Conservation (phyloP, 495 filamentous ascomycete species). For the Aspergillus incahuasiensis region DNA sequence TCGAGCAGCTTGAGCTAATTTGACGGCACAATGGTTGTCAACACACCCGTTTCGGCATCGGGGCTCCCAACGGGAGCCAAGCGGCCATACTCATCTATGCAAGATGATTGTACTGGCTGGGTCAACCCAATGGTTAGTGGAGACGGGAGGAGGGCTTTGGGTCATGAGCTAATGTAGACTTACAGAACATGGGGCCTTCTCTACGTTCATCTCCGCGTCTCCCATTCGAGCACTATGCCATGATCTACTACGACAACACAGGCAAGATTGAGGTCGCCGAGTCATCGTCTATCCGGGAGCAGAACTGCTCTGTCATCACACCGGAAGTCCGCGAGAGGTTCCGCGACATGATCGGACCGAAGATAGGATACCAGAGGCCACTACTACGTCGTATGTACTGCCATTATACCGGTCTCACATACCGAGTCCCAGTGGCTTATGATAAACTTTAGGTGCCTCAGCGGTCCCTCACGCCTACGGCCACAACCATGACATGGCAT, state of each 20-base stretch:
- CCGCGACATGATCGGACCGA: constrained; percentile 32
- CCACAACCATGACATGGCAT: constrained; percentile 14
- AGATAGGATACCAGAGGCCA: constrained; percentile 29
- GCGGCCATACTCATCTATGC: constrained; percentile 30
- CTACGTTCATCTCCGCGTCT: constrained; percentile 27
- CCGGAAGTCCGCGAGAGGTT: constrained; percentile 37
- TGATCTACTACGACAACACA: constrained; percentile 41
- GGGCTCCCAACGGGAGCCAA: constrained; percentile 28
- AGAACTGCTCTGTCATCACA: constrained; percentile 33
- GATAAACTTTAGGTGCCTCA: constrained; percentile 11
- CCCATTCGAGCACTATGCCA: constrained; percentile 36
- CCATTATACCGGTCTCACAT: neutral
- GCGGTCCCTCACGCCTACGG: constrained; percentile 11
- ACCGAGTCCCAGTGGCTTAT: constrained; percentile 8
- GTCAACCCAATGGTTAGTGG: constrained; percentile 33
- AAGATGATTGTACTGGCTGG: constrained; percentile 33
- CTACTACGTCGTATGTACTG: constrained; percentile 25
- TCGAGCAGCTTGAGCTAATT: constrained; percentile 3
- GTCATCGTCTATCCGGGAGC: constrained; percentile 35
- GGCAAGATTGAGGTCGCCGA: constrained; percentile 35
- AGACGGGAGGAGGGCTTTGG: neutral
- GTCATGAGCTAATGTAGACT: neutral
- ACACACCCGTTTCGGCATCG: constrained; percentile 20
- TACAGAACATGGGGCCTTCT: constrained; percentile 31
- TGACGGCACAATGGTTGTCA: constrained; percentile 33